Evolutionary conservation across 768 basidiomycete genomes (phyloP), one percentile per base, ranked within the genome.

Genomic region (Asterophora lycoperdoides): DNA sequence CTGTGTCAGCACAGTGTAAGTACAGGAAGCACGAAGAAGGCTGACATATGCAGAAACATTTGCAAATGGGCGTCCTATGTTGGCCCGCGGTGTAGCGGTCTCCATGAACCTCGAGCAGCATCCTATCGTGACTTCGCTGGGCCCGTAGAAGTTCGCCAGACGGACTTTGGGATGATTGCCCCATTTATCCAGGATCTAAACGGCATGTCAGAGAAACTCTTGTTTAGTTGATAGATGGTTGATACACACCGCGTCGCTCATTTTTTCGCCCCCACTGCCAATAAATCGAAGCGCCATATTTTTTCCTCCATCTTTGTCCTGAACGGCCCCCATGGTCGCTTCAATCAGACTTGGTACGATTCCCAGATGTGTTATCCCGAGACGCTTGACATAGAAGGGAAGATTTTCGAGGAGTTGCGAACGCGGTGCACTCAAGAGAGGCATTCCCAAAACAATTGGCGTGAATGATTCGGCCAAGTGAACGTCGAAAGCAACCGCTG

Each of bases 291-390:
- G 59, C 17, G 58, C 57, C 42, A 67, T 64, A 33, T 59, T 57
- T 10, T 47, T 56, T 32, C 30, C 30, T 32, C 30, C 30, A 13
- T 32, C 30, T 36, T 64, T 54, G 14, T 51, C 60, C 34, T 62
- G 56, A 17, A 63, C 61, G 14, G 64, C 66, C 40, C 64, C 65
- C 58, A 78, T 60, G 9, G 73, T 75, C 3, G 75, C 77, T 53
- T 78, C 77, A 40, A 78, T 76, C 52, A 78, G 57, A 56, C 76
- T 77, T 5, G 77, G 77, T 14, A 78, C 77, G 33, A 78, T 73
- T 6, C 75, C 76, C 35, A 78, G 57, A 54, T 78, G 77, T 2
- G 77, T 77, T 19, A 78, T 64, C 4, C 63, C 67, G 4, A 75
- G 58, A 11, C 57, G 37, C 30, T 59, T 65, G 44, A 76, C 69